Evolutionary conservation across 345 rosid species (phyloP).

Genomic region (Lepidium sativum): DNA sequence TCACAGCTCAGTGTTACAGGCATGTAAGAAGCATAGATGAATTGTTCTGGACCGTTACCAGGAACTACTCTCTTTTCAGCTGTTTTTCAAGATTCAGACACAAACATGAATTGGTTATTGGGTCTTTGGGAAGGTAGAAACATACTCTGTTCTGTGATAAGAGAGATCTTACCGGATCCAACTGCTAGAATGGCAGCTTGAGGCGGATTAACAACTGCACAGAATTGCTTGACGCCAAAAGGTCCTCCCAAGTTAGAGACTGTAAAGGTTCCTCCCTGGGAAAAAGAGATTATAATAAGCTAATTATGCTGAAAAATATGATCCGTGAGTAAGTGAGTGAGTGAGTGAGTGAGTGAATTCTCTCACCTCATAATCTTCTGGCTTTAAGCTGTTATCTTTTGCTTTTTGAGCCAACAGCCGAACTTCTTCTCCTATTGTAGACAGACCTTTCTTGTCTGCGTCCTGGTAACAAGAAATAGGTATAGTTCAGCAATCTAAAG

Average conservation of each 20-base stretch:
- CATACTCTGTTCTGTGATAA: constrained; percentile 3
- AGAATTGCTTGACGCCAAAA: constrained; percentile 85
- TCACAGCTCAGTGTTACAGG: constrained; percentile 90
- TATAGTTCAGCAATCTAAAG: neutral
- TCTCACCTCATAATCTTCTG: constrained; percentile 88
- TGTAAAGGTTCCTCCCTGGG: constrained; percentile 95
- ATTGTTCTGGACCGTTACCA: constrained; percentile 55
- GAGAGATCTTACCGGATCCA: constrained; percentile 61
- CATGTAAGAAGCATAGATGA: constrained; percentile 69
- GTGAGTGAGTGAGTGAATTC: too few species aligned
- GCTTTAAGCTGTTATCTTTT: constrained; percentile 78
- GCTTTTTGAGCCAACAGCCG: constrained; percentile 85
- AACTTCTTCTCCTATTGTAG: constrained; percentile 73
- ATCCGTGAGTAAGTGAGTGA: neutral
- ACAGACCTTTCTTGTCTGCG: constrained; percentile 92
- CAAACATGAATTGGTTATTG: neutral
- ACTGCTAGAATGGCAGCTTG: constrained; percentile 95
- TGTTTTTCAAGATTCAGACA: constrained; percentile 21
- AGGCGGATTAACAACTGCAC: constrained; percentile 94
- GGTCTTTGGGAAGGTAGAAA: neutral
- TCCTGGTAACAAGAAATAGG: constrained; percentile 40
- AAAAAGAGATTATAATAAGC: neutral
- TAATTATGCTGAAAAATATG: neutral
- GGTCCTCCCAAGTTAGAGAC: constrained; percentile 93
- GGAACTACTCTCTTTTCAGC: constrained; percentile 94